Conservation (phyloP, 306 rosid genomes). For the Quercus rubra region DNA sequence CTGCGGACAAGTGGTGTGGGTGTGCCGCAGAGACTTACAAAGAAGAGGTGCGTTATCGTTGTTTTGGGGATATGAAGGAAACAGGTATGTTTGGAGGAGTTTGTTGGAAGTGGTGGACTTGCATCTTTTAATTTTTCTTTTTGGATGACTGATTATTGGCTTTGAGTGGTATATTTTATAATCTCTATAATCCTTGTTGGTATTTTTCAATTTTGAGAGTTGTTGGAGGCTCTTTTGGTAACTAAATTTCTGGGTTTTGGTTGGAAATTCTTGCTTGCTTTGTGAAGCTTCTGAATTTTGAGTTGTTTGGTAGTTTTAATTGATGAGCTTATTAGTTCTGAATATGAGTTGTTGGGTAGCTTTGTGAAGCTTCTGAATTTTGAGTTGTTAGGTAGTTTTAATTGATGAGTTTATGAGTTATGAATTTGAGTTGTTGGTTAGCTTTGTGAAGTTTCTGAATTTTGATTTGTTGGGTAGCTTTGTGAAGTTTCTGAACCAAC, state of each 20-base stretch:
- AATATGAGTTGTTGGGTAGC: too few species aligned
- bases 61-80: too few species aligned
- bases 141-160: slow-evolving; percentile 38
- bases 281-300: slow-evolving; percentile 13
- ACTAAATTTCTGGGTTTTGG: slow-evolving; percentile 19
- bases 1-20: too few species aligned
- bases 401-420: background rate
- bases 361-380: too few species aligned
- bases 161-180: slow-evolving; percentile 41
- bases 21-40: too few species aligned
- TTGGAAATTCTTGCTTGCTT: slow-evolving; percentile 1
- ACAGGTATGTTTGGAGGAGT: slow-evolving; percentile 2
- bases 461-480: too few species aligned
- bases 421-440: too few species aligned
- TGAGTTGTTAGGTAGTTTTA: background rate
- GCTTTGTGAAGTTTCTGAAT: too few species aligned
- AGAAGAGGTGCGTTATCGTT: too few species aligned
- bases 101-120: slow-evolving; percentile 42
- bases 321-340: too few species aligned
- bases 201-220: background rate
- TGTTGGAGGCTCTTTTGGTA: background rate
- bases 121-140: slow-evolving; percentile 45
- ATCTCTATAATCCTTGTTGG: background rate
- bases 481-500: too few species aligned
- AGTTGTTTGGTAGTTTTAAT: background rate